Evolutionary conservation across 31 red algal genomes (phyloP), one percentile per base, ranked within the genome.

Genomic region (Bonnemaisonia californica): DNA sequence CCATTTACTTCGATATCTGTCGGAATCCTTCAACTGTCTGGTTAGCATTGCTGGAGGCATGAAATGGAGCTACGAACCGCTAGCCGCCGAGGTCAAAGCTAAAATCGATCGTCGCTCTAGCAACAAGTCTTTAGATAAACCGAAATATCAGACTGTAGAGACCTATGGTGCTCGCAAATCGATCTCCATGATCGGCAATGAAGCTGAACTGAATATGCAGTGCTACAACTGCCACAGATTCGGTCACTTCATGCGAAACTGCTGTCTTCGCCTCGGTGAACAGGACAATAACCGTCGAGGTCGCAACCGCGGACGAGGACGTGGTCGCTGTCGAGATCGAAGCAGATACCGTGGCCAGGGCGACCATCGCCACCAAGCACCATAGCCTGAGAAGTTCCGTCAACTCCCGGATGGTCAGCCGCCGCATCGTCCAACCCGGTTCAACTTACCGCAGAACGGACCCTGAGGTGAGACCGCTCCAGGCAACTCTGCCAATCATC

Each of bases 11-110:
- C 12, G 64, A 13, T 69, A 27, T 8, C 24, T 69, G 7, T 34
- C 64, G 8, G 26, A 69, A 31, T 69, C n/a, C 5, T 69, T 69
- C 33, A 9, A 24, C 26, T 8, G 27, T 0, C 24, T 69, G 4
- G 13, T 33, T 23, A 69, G 64, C 19, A 69, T 69, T 19, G 13
- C 64, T 9, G 1, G 64, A 11, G n/a, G 31, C 4, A 69, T 69
- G 64, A 69, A 69, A 11, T 69, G 64, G 26, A 69, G 33, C 33
- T 69, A 33, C 26, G 1, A 69, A 11, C 64, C 32, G 26, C 64
- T 1, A 21, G 64, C 33, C 33, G 64, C 24, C 26, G 64, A 69
- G 19, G 33, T 38, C 26, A 69, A 69, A 5, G 32, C 64, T 5
- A 69, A 11, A 11, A 9, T 69, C 64, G 64, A 69, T 38, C 1